Evolutionary conservation across 176 grass and related monocot genomes (phyloP).

Genomic region (Eremochloa ophiuroides): DNA sequence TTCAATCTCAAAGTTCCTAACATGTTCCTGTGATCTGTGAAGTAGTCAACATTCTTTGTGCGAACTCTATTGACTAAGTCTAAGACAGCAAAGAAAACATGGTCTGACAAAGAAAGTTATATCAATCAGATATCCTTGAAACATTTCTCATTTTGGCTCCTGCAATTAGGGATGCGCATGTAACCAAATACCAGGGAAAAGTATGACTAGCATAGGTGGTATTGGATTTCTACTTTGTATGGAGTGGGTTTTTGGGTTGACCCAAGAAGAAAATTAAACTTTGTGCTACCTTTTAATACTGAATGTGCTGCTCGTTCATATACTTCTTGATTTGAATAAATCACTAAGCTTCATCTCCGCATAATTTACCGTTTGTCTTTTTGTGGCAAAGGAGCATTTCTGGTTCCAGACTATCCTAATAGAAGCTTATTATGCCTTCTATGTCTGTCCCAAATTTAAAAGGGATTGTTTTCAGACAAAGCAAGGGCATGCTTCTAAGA

Average conservation of each 20-base stretch:
- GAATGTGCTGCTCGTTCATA: background rate
- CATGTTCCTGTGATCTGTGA: background rate
- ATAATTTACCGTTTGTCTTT: background rate
- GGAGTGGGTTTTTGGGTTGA: background rate
- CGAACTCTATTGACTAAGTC: background rate
- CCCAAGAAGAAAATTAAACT: background rate
- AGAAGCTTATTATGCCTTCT: too few species aligned
- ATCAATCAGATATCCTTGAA: background rate
- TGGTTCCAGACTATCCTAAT: conserved; percentile 81
- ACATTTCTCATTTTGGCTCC: background rate
- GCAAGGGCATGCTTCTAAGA: background rate
- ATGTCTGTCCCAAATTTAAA: background rate
- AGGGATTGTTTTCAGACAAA: background rate
- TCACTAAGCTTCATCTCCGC: background rate
- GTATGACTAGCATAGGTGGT: background rate
- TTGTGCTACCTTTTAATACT: background rate
- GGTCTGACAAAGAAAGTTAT: background rate
- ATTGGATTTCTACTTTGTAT: background rate
- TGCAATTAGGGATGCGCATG: background rate
- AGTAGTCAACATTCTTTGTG: conserved; percentile 4
- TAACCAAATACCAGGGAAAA: background rate
- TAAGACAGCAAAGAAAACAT: background rate
- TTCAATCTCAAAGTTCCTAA: background rate
- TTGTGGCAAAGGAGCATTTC: conserved; percentile 53
- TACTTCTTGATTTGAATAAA: background rate